Evolutionary conservation across 352 stramenopile genomes (phyloP).

Genomic region (Phytophthora ramorum): DNA sequence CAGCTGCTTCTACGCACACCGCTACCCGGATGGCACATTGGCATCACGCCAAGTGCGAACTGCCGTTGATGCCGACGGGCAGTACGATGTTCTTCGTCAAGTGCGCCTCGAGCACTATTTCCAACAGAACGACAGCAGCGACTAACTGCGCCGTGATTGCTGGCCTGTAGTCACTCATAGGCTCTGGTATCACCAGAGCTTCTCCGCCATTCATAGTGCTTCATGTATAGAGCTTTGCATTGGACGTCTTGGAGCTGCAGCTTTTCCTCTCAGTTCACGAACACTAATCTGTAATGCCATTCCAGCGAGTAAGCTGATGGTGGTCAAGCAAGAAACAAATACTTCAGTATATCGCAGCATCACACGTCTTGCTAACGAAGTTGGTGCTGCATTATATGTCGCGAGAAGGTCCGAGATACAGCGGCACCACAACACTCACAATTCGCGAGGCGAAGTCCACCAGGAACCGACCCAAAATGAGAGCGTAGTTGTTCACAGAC

Average conservation of each 20-base stretch:
- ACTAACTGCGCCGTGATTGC: conserved; percentile 7
- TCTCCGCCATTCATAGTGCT: conserved; percentile 23
- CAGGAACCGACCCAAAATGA: too few species aligned
- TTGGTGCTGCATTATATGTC: conserved; percentile 14
- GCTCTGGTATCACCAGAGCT: not conserved
- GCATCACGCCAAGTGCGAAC: conserved; percentile 72
- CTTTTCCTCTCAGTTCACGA: not conserved
- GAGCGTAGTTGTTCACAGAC: too few species aligned
- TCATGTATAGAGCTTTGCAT: conserved; percentile 46
- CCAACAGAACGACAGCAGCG: conserved; percentile 32
- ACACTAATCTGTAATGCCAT: not conserved
- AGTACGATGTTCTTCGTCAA: conserved; percentile 81
- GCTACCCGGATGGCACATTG: conserved; percentile 68
- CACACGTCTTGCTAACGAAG: conserved; percentile 16
- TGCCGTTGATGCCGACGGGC: conserved; percentile 70
- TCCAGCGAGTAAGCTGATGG: not conserved
- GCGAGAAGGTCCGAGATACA: not conserved
- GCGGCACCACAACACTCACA: too few species aligned
- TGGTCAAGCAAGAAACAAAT: conserved; percentile 15
- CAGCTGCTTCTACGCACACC: conserved; percentile 89
- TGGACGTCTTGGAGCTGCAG: conserved; percentile 10
- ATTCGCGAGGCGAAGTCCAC: too few species aligned
- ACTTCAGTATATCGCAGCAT: conserved; percentile 18
- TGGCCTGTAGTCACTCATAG: not conserved
- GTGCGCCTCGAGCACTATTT: conserved; percentile 78